A percentile compares a stretch with the other conserved stretches of the same genome.
Evolutionary conservation across 2,329 filamentous ascomycete genomes (phyloP).

Genomic region (Colletotrichum sublineola): DNA sequence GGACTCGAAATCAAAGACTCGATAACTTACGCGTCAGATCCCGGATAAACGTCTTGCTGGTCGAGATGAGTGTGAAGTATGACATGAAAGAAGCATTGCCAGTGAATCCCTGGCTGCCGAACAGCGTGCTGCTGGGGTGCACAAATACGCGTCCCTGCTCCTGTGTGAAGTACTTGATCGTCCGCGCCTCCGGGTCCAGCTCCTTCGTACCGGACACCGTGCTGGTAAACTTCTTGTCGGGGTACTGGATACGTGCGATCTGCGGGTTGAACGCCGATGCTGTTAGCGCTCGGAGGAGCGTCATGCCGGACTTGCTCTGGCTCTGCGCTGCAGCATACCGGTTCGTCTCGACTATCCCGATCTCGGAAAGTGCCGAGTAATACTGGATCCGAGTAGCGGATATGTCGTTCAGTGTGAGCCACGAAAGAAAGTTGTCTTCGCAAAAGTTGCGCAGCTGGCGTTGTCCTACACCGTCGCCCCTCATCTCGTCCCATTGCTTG

Average conservation of each 20-base stretch:
- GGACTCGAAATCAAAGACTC: neutral
- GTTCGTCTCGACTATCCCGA: conserved; percentile 75
- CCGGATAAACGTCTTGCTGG: conserved; percentile 90
- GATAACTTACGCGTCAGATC: conserved; percentile 83
- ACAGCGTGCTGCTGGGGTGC: conserved; percentile 89
- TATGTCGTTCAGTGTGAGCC: conserved; percentile 89
- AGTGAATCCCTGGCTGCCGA: conserved; percentile 83
- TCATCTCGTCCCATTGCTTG: conserved; percentile 82
- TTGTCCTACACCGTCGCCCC: conserved; percentile 68
- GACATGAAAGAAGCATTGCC: conserved; percentile 82
- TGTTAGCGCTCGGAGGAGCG: conserved; percentile 77
- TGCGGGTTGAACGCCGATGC: conserved; percentile 86
- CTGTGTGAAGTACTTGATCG: conserved; percentile 93
- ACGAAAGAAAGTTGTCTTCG: conserved; percentile 85
- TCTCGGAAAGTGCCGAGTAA: conserved; percentile 85
- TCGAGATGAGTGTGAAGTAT: conserved; percentile 94
- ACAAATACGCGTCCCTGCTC: conserved; percentile 91
- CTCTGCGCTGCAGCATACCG: conserved; percentile 46
- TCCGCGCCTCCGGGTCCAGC: conserved; percentile 90
- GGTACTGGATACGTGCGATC: conserved; percentile 91
- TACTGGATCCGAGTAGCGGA: conserved; percentile 89
- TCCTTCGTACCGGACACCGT: conserved; percentile 91
- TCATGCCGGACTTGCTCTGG: conserved; percentile 48
- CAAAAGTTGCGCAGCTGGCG: conserved; percentile 82
- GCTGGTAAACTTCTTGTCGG: conserved; percentile 93